A percentile compares a stretch with the other conserved stretches of the same genome.
phyloP scores from a whole-genome alignment of 805 yeast genomes.

The Sporopachydermia lactativora region DNA sequence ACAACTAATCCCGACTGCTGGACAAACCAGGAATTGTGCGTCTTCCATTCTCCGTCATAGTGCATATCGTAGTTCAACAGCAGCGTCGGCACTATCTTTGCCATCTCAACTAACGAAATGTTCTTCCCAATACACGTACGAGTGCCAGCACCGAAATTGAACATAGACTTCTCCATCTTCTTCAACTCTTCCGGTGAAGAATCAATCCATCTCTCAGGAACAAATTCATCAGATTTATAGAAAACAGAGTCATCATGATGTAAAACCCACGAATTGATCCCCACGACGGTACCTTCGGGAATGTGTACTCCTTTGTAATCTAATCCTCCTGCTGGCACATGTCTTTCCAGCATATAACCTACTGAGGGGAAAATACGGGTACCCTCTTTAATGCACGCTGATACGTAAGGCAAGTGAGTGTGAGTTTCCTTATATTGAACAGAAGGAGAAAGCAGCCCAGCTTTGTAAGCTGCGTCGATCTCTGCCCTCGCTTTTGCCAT shows the following conservation, averaged over 20 bases:
- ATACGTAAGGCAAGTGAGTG: conserved; percentile 34
- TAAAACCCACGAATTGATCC: conserved; percentile 52
- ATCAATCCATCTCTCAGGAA: conserved; percentile 52
- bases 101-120: conserved; percentile 52
- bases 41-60: conserved; percentile 7
- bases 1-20: conserved; percentile 8
- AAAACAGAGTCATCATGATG: conserved; percentile 39
- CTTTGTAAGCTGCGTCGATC: conserved; percentile 14
- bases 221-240: conserved; percentile 34
- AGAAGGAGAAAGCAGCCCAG: conserved; percentile 12
- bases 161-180: conserved; percentile 36
- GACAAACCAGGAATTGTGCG: conserved; percentile 12
- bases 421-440: conserved; percentile 29
- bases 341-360: conserved; percentile 10
- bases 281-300: conserved; percentile 41
- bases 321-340: conserved; percentile 10
- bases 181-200: conserved; percentile 23
- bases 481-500: conserved; percentile 20
- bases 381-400: conserved; percentile 49
- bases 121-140: conserved; percentile 67
- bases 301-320: conserved; percentile 17
- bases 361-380: conserved; percentile 29
- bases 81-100: conserved; percentile 15
- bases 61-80: conserved; percentile 7
- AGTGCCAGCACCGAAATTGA: conserved; percentile 62